Percentiles rank a stretch among this genome's conserved stretches.
phyloP scores from a whole-genome alignment of 345 rosid species.

The Acer campestre region DNA sequence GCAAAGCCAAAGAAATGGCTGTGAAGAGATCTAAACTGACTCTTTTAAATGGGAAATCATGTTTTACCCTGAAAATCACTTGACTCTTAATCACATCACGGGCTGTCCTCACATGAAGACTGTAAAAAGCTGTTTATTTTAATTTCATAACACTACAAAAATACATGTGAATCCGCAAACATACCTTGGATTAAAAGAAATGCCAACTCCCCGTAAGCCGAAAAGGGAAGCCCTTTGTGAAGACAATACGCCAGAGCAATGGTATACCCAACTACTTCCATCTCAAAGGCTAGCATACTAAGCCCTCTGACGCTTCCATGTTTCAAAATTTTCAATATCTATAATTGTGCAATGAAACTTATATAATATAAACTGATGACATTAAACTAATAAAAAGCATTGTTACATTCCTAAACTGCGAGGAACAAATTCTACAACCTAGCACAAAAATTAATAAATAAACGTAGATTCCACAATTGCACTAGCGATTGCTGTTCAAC shows the following conservation, averaged over 20 bases:
- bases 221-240: slow-evolving; percentile 91
- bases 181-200: slow-evolving; percentile 88
- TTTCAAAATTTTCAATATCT: slow-evolving; percentile 87
- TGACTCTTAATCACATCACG: neutral
- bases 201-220: slow-evolving; percentile 89
- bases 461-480: neutral
- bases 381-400: neutral
- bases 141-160: neutral
- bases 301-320: slow-evolving; percentile 83
- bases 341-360: slow-evolving; percentile 9
- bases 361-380: neutral
- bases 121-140: neutral
- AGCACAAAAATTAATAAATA: neutral
- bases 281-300: slow-evolving; percentile 81
- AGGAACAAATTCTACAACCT: neutral
- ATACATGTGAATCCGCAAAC: neutral
- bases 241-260: slow-evolving; percentile 90
- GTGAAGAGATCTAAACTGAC: neutral
- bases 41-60: neutral
- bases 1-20: neutral
- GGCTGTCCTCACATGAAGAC: neutral
- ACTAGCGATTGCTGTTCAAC: neutral
- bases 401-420: neutral
- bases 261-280: slow-evolving; percentile 87
- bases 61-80: neutral